Evolutionary conservation across 1,284 basidiomycete species (phyloP), one percentile per base, ranked within the genome.

Genomic region (Ganoderma boninense): DNA sequence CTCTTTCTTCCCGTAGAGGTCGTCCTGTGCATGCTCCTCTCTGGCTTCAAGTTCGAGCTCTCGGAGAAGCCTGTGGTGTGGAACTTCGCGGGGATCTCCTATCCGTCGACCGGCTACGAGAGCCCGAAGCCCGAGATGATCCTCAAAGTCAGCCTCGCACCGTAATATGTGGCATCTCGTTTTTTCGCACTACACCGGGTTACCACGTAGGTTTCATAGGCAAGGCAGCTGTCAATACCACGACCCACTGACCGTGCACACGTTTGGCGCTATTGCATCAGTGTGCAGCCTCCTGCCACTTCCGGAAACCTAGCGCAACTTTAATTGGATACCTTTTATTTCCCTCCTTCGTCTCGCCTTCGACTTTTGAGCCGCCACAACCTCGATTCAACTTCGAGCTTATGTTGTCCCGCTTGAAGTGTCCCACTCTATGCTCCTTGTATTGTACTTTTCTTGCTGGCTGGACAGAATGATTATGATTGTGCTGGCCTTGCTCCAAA

Each of bases 71-170:
- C 57, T 10, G 72, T 78, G 35, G 68, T 64, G n/a, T 78, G 77
- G 74, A 78, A 78, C 64, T 66, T 69, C 11, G 72, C 72, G 0
- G 70, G 69, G 0, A 64, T 76, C 4, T 29, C 65, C 38, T 78
- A 72, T 65, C 74, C 77, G 16, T 65, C 74, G 0, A 67, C 70
- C 6, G 69, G 69, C 32, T 46, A 68, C 49, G 64, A 40, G 11
- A 73, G 71, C 63, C 56, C 29, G 38, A 74, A 73, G 69, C 69
- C 74, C 38, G 67, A 73, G 60, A 70, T 76, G 70, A 65, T 67
- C 1, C 65, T 76, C 32, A 68, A 62, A 59, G 69, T 75, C 26
- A 64, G 54, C 13, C 42, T 62, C 13, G 61, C 26, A 26, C 14
- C 61, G 44, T 44, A 6, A 38, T 38, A 38, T n/a, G n/a, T 10